These are phyloP conservation scores for Trichaptum fuscoviolaceum DNA, from an alignment of 768 basidiomycete genomes.

Conservation along the genomic window DNA sequence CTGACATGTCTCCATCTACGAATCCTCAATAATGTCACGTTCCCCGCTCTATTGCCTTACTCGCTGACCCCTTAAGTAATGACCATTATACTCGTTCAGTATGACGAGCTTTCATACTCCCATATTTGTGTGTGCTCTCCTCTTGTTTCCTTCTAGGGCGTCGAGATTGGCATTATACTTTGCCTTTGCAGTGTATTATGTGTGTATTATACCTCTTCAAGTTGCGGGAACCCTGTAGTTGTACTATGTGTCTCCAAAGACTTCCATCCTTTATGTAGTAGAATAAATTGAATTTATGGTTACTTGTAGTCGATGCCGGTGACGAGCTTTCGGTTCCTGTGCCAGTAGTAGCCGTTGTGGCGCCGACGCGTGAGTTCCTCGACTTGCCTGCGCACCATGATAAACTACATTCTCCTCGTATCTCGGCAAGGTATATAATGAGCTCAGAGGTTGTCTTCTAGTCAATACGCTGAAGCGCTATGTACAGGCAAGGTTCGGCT, in stretches of 20 bases:
- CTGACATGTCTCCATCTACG: slow-evolving; percentile 6
- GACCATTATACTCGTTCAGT: not conserved
- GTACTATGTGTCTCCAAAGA: not conserved
- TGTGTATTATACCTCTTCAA: not conserved
- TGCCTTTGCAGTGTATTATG: not conserved
- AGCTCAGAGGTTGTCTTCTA: not conserved
- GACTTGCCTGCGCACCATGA: slow-evolving; percentile 38
- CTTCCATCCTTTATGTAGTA: not conserved
- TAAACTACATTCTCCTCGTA: slow-evolving; percentile 90
- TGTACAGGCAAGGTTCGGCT: slow-evolving; percentile 82
- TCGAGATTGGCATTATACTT: not conserved
- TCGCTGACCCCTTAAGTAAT: not conserved
- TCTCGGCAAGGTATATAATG: slow-evolving; percentile 66
- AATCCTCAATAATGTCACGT: not conserved
- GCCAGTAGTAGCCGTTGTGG: not conserved
- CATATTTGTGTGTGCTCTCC: not conserved
- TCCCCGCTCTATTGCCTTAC: not conserved
- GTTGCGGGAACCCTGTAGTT: not conserved
- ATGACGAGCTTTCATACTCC: too few species aligned
- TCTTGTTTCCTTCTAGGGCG: not conserved
- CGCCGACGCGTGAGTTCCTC: too few species aligned
- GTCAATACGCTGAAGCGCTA: not conserved
- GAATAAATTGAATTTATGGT: not conserved
- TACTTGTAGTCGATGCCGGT: too few species aligned
- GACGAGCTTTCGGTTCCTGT: too few species aligned